Evolutionary conservation across 768 basidiomycete genomes (phyloP).

Genomic region (Tephrocybe sp.): DNA sequence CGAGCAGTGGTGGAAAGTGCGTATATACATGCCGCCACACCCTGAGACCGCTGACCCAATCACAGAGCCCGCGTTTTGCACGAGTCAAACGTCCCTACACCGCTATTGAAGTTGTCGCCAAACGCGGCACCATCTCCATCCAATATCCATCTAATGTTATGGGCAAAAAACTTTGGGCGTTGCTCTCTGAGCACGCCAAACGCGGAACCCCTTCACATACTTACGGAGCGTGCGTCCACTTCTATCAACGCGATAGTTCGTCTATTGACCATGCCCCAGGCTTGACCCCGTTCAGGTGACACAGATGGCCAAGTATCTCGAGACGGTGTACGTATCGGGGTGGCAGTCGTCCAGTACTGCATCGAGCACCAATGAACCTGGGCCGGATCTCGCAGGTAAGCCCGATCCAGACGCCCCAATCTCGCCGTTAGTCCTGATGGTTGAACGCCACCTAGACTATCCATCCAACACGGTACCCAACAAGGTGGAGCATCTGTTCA

Average conservation of each 20-base stretch:
- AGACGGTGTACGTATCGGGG: slow-evolving; percentile 98
- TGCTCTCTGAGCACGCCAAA: slow-evolving; percentile 76
- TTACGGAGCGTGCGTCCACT: slow-evolving; percentile 91
- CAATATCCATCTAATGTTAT: slow-evolving; percentile 83
- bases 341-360: slow-evolving; percentile 96
- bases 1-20: slow-evolving; percentile 92
- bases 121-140: slow-evolving; percentile 85
- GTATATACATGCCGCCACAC: slow-evolving; percentile 14
- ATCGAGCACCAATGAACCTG: slow-evolving; percentile 91
- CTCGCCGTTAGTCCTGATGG: background rate
- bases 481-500: slow-evolving; percentile 98
- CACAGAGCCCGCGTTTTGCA: slow-evolving; percentile 82
- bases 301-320: slow-evolving; percentile 98
- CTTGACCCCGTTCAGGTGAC: slow-evolving; percentile 98
- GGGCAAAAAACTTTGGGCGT: slow-evolving; percentile 83
- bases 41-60: slow-evolving; percentile 9
- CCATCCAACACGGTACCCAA: slow-evolving; percentile 98
- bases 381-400: slow-evolving; percentile 94
- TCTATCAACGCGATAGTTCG: background rate
- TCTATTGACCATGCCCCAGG: slow-evolving; percentile 37
- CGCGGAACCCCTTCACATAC: slow-evolving; percentile 87
- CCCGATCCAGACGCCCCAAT: background rate
- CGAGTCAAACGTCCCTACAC: slow-evolving; percentile 90
- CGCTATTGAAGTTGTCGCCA: slow-evolving; percentile 89
- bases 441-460: slow-evolving; percentile 60